Percentiles rank a stretch among this genome's conserved stretches.
Conservation (phyloP, 202 grass and related monocot species). For the Cymbopogon flexuosus region DNA sequence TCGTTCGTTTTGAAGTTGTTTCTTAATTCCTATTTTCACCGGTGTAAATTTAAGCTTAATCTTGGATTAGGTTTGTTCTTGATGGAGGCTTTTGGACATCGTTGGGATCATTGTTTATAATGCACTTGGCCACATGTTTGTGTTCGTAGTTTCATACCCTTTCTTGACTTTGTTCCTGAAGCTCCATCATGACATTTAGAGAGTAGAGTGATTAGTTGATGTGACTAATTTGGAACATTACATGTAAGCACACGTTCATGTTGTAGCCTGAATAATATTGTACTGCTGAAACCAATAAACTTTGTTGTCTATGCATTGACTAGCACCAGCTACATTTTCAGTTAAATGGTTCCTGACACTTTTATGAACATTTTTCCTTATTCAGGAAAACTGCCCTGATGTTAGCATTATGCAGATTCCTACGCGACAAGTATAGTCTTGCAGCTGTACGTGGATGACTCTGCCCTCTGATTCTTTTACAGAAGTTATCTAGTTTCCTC, state of each 20-base stretch:
- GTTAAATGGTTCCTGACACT: neutral
- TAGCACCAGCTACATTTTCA: neutral
- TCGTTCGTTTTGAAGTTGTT: neutral
- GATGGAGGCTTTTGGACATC: neutral
- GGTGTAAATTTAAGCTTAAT: neutral
- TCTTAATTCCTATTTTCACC: too few species aligned
- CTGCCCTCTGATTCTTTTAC: neutral
- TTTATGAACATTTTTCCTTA: neutral
- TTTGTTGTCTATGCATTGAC: neutral
- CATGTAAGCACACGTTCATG: neutral
- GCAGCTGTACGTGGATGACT: slow-evolving; percentile 60
- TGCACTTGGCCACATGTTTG: neutral
- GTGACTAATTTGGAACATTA: neutral
- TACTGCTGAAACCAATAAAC: neutral
- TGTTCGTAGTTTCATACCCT: neutral
- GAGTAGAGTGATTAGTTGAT: neutral
- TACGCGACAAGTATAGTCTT: slow-evolving; percentile 94
- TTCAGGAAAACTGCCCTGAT: slow-evolving; percentile 93
- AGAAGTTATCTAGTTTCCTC: neutral
- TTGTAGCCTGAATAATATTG: neutral
- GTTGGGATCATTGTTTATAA: neutral
- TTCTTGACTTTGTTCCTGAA: neutral
- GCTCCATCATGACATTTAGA: neutral
- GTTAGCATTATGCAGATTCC: slow-evolving; percentile 70
- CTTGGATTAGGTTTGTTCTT: neutral